A percentile compares a stretch with the other conserved stretches of the same genome.
Evolutionary conservation across 768 basidiomycete species (phyloP).

Genomic region (Sarcodon sp.): DNA sequence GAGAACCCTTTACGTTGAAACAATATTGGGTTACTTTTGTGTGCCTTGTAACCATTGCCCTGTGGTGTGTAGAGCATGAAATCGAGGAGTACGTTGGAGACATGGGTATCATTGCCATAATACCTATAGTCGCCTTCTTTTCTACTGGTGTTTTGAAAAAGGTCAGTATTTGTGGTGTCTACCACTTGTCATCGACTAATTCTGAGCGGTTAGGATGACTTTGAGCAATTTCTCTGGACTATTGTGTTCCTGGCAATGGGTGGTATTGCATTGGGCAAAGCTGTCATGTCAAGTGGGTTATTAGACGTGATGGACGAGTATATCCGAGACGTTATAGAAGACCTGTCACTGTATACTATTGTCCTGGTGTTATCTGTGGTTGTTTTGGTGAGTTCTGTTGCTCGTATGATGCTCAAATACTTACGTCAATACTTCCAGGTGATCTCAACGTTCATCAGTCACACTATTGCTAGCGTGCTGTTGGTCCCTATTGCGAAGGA

Average conservation of each 20-base stretch:
- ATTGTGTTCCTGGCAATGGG: slow-evolving; percentile 98
- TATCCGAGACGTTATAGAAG: slow-evolving; percentile 48
- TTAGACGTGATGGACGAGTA: slow-evolving; percentile 61
- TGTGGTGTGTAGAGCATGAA: slow-evolving; percentile 83
- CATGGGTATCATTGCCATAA: slow-evolving; percentile 94
- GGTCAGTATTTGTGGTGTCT: slow-evolving; percentile 28
- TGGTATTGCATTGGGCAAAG: slow-evolving; percentile 91
- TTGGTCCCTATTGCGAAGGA: slow-evolving; percentile 94
- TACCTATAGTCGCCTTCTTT: slow-evolving; percentile 91
- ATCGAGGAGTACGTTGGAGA: slow-evolving; percentile 76
- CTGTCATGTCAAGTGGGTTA: slow-evolving; percentile 82
- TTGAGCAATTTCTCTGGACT: slow-evolving; percentile 89
- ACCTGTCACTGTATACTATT: slow-evolving; percentile 52
- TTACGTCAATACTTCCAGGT: slow-evolving; percentile 27
- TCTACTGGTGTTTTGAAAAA: slow-evolving; percentile 89
- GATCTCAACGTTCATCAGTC: slow-evolving; percentile 92
- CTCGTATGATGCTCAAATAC: neutral
- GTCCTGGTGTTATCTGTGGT: slow-evolving; percentile 40
- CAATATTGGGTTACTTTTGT: slow-evolving; percentile 88
- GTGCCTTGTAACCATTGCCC: slow-evolving; percentile 68
- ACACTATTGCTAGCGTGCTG: slow-evolving; percentile 92
- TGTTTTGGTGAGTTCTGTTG: slow-evolving; percentile 14
- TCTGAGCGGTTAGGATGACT: slow-evolving; percentile 56
- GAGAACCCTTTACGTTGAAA: slow-evolving; percentile 67
- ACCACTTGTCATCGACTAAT: neutral